Percentiles rank a stretch among this genome's conserved stretches.
Conservation (phyloP, 139 green algal genomes). For the Desmodesmus armatus region DNA sequence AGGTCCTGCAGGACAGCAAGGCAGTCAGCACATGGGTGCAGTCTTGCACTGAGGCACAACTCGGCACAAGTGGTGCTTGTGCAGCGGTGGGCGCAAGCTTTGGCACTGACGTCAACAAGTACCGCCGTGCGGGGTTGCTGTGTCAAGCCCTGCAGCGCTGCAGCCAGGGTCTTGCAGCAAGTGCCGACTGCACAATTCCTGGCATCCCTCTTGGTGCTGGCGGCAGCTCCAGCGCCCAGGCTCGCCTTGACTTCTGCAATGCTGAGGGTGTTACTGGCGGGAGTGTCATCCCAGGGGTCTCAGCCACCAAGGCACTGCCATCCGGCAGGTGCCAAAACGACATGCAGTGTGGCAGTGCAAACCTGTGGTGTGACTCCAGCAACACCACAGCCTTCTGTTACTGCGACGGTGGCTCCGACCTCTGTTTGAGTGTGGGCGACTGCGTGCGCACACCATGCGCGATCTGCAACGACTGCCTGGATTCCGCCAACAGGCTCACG, state of each 20-base stretch:
- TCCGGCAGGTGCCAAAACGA: background rate
- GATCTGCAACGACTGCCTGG: background rate
- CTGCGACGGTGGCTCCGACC: background rate
- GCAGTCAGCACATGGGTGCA: background rate
- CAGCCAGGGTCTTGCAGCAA: background rate
- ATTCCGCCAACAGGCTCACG: background rate
- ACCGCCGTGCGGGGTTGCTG: background rate
- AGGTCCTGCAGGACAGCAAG: background rate
- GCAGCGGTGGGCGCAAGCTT: background rate
- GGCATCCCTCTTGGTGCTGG: background rate
- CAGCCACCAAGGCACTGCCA: background rate
- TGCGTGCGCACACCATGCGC: background rate
- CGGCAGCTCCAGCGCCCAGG: background rate
- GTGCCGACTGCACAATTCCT: background rate
- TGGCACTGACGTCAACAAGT: background rate
- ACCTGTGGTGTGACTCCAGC: background rate
- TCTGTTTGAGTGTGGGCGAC: background rate
- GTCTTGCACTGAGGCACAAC: background rate
- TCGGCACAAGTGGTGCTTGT: background rate
- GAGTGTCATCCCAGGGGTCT: background rate
- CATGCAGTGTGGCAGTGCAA: background rate
- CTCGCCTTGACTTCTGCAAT: background rate
- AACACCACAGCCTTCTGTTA: background rate
- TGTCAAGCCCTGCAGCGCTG: background rate
- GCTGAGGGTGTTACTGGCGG: background rate